These are phyloP conservation scores for Amylocystis lapponica DNA, from an alignment of 768 basidiomycete genomes.

Conservation along the genomic window DNA sequence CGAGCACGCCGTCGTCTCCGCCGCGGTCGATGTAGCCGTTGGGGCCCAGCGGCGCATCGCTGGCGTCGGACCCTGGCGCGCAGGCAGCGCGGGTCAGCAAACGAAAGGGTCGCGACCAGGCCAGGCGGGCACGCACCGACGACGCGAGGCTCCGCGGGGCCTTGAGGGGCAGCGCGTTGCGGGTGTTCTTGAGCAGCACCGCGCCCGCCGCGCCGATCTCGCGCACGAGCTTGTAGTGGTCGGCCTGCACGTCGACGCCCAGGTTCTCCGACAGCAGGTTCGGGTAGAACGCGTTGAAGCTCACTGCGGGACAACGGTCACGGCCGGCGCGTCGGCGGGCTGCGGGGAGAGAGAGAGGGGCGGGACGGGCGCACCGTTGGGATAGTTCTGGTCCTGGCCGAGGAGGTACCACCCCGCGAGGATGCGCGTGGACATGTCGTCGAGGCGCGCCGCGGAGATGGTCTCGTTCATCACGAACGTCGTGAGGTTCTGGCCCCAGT, in stretches of 20 bases:
- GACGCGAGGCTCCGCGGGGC: slow-evolving; percentile 52
- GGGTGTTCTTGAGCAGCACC: slow-evolving; percentile 70
- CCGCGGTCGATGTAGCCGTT: slow-evolving; percentile 41
- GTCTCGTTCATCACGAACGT: slow-evolving; percentile 65
- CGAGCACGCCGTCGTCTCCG: slow-evolving; percentile 56
- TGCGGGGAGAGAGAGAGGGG: no score
- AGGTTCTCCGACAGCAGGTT: slow-evolving; percentile 49
- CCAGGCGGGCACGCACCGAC: slow-evolving; percentile 42
- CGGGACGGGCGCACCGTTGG: slow-evolving; percentile 25
- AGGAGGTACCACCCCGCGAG: slow-evolving; percentile 66
- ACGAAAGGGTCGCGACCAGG: background rate
- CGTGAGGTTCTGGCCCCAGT: slow-evolving; percentile 68
- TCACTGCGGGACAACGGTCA: slow-evolving; percentile 32
- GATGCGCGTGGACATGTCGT: slow-evolving; percentile 82
- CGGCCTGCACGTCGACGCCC: slow-evolving; percentile 62
- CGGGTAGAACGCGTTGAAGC: slow-evolving; percentile 63
- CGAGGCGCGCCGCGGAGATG: slow-evolving; percentile 57
- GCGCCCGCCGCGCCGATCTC: slow-evolving; percentile 70
- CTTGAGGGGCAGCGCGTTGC: slow-evolving; percentile 50
- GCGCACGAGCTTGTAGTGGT: slow-evolving; percentile 63
- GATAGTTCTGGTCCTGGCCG: slow-evolving; percentile 61
- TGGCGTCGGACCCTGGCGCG: slow-evolving; percentile 41
- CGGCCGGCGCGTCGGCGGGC: background rate
- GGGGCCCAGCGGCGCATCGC: slow-evolving; percentile 38
- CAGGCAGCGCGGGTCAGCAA: background rate